A percentile compares a stretch with the other conserved stretches of the same genome.
These are phyloP conservation scores for Priceomyces medius DNA, from an alignment of 805 yeast species.

Conservation along the genomic window DNA sequence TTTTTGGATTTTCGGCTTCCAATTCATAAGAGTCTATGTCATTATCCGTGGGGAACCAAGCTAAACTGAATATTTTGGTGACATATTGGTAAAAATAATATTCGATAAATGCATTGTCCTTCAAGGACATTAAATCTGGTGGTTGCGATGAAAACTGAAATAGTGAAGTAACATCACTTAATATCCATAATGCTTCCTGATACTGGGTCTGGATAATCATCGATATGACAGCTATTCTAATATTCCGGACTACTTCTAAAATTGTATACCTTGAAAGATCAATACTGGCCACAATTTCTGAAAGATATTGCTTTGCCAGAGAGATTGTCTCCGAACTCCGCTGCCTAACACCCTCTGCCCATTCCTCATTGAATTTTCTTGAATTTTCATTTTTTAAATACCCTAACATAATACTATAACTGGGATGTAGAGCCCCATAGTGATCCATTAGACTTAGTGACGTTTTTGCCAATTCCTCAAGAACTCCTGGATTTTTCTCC, in stretches of 20 bases:
- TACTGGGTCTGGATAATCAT: slow-evolving; percentile 18
- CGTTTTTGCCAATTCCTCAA: slow-evolving; percentile 1
- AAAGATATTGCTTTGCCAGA: slow-evolving; percentile 3
- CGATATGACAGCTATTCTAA: slow-evolving; percentile 8
- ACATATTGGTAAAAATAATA: slow-evolving; percentile 26
- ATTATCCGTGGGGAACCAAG: slow-evolving; percentile 20
- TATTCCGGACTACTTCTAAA: slow-evolving; percentile 1
- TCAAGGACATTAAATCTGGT: slow-evolving; percentile 16
- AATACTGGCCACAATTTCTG: slow-evolving; percentile 3
- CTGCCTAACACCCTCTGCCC: slow-evolving; percentile 8
- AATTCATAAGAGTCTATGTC: slow-evolving; percentile 1
- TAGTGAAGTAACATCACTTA: slow-evolving; percentile 15
- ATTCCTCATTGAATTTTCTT: slow-evolving; percentile 10
- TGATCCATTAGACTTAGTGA: slow-evolving; percentile 24
- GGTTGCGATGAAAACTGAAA: slow-evolving; percentile 27
- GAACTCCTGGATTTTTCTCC: not conserved
- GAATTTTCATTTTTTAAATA: slow-evolving; percentile 4
- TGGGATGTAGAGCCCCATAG: slow-evolving; percentile 22
- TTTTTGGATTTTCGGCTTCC: not conserved
- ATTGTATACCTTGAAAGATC: slow-evolving; percentile 1
- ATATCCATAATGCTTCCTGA: slow-evolving; percentile 15
- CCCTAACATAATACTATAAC: slow-evolving; percentile 8
- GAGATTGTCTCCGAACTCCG: slow-evolving; percentile 4
- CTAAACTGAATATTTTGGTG: slow-evolving; percentile 17
- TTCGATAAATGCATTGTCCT: slow-evolving; percentile 27